phyloP scores from a whole-genome alignment of 1,139 yeast species.

The Suhomyces guaymorum region DNA sequence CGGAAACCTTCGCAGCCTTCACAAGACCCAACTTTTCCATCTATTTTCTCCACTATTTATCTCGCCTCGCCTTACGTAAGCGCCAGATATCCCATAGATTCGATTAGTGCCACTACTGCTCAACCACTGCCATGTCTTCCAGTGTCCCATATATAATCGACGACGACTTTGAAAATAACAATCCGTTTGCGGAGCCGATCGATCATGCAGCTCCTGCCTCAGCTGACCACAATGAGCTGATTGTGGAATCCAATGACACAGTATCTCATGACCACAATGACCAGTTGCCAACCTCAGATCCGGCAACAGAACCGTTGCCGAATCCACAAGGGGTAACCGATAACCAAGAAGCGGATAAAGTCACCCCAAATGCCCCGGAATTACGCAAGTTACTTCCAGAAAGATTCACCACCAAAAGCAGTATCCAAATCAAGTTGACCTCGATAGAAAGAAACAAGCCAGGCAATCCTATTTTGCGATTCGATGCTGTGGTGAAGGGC shows the following conservation, averaged over 20 bases:
- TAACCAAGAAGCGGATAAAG: neutral
- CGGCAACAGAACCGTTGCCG: too few species aligned
- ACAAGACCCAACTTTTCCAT: neutral
- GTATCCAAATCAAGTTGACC: conserved; percentile 29
- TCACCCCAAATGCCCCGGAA: conserved; percentile 22
- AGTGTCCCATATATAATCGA: conserved; percentile 66
- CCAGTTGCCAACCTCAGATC: too few species aligned
- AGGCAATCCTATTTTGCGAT: conserved; percentile 47
- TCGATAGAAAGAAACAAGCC: conserved; percentile 43
- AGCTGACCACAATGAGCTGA: too few species aligned
- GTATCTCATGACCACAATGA: too few species aligned
- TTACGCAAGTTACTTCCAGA: conserved; percentile 55
- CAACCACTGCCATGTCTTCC: conserved; percentile 43
- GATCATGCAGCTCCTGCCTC: conserved; percentile 9
- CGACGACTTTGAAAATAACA: conserved; percentile 59
- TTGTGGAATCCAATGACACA: too few species aligned
- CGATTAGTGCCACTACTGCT: neutral
- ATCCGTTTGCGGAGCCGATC: conserved; percentile 53
- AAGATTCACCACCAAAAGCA: conserved; percentile 41
- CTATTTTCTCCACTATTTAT: too few species aligned
- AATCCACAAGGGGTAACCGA: neutral
- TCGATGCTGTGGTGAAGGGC: conserved; percentile 46
- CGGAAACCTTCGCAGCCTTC: neutral
- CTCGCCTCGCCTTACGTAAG: neutral
- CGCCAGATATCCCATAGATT: neutral